Conservation (phyloP, 148 eudicot species). For the Arbutus unedo region DNA sequence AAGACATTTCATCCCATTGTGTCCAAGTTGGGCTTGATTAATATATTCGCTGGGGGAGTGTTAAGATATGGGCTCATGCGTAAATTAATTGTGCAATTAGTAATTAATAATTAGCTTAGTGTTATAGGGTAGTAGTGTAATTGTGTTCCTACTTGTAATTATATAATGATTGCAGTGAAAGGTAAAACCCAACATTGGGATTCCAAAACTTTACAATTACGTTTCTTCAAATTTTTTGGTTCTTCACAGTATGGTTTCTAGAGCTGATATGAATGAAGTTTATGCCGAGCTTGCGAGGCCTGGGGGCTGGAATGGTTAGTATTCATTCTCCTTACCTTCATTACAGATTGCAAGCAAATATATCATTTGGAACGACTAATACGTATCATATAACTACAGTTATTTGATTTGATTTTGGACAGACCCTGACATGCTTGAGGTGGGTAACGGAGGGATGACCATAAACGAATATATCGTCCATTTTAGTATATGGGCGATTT, state of each 20-base stretch:
- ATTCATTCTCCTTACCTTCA: neutral
- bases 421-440: conserved; percentile 99
- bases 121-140: no score
- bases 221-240: conserved; percentile 9
- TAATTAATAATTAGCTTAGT: no score
- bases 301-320: conserved; percentile 97
- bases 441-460: conserved; percentile 94
- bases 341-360: neutral
- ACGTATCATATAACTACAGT: neutral
- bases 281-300: conserved; percentile 79
- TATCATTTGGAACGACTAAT: neutral
- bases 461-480: conserved; percentile 70
- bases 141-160: no score
- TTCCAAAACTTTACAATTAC: no score
- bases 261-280: conserved; percentile 69
- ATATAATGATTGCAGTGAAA: no score
- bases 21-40: no score
- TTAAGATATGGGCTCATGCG: no score
- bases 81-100: no score
- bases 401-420: conserved; percentile 8
- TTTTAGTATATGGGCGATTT: conserved; percentile 87
- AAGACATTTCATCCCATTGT: no score
- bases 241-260: conserved; percentile 60
- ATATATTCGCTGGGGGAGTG: no score
- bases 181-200: no score